Evolutionary conservation across 2,329 filamentous ascomycete species (phyloP).

Genomic region (Sarocladium brachiariae): DNA sequence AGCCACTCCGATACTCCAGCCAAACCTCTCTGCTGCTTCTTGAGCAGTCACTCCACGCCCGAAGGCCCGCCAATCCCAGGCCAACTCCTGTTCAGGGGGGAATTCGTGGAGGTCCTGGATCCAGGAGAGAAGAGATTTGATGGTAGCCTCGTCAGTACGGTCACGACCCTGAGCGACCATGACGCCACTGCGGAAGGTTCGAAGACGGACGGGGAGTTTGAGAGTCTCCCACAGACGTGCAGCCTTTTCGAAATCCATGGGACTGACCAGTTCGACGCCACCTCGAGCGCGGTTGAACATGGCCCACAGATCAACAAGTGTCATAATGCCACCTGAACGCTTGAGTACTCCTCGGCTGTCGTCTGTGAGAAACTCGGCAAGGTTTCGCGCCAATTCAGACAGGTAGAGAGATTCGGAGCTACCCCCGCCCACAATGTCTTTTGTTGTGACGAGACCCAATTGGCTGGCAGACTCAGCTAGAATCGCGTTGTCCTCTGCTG

Average conservation of each 20-base stretch:
- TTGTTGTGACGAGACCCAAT: slow-evolving; percentile 85
- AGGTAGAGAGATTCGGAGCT: slow-evolving; percentile 79
- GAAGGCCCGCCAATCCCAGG: slow-evolving; percentile 72
- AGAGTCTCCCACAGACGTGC: slow-evolving; percentile 82
- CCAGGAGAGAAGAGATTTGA: slow-evolving; percentile 70
- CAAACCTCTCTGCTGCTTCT: slow-evolving; percentile 81
- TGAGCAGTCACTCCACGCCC: slow-evolving; percentile 84
- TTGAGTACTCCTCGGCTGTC: slow-evolving; percentile 72
- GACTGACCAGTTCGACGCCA: slow-evolving; percentile 89
- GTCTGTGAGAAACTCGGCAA: slow-evolving; percentile 85
- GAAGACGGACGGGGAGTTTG: slow-evolving; percentile 75
- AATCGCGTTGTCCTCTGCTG: slow-evolving; percentile 64
- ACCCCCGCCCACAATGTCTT: slow-evolving; percentile 75
- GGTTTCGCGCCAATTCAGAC: slow-evolving; percentile 74
- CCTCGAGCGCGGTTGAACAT: slow-evolving; percentile 90
- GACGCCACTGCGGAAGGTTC: slow-evolving; percentile 89
- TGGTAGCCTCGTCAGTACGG: slow-evolving; percentile 84
- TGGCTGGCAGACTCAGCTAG: slow-evolving; percentile 73
- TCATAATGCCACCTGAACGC: slow-evolving; percentile 80
- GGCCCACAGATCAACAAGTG: slow-evolving; percentile 84
- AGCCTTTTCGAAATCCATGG: slow-evolving; percentile 85
- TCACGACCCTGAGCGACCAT: slow-evolving; percentile 86
- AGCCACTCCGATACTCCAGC: slow-evolving; percentile 95
- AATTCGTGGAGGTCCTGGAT: slow-evolving; percentile 63
- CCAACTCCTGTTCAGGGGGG: slow-evolving; percentile 55